Conservation (phyloP, 2,329 filamentous ascomycete genomes). For the Botrytis deweyae region DNA sequence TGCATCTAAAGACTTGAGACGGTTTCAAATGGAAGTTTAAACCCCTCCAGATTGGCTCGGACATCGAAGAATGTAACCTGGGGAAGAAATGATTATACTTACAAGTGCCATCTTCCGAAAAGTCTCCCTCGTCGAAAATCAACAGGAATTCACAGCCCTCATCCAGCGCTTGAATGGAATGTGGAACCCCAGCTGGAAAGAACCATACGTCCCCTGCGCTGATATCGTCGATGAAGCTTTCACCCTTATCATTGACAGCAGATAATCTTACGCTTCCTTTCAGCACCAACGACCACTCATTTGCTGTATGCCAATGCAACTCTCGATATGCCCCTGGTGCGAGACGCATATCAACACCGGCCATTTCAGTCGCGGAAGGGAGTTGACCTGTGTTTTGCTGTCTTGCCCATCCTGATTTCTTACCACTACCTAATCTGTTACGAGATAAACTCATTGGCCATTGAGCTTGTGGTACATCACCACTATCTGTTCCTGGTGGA, state of each 20-base stretch:
- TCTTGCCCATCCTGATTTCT: constrained; percentile 52
- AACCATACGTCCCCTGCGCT: constrained; percentile 55
- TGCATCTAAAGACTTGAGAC: not conserved
- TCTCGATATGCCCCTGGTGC: constrained; percentile 59
- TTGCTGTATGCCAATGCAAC: constrained; percentile 61
- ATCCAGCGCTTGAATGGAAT: constrained; percentile 55
- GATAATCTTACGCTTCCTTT: constrained; percentile 53
- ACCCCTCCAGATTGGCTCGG: not conserved
- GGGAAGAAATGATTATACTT: not conserved
- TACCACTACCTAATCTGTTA: constrained; percentile 44
- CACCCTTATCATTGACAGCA: constrained; percentile 52
- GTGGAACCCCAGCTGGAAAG: constrained; percentile 51
- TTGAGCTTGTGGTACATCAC: constrained; percentile 48
- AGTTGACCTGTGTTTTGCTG: constrained; percentile 55
- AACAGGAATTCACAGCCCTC: constrained; percentile 58
- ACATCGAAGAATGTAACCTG: not conserved
- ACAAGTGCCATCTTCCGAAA: constrained; percentile 58
- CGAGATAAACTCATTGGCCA: constrained; percentile 56
- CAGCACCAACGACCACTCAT: constrained; percentile 53
- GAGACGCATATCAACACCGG: constrained; percentile 59
- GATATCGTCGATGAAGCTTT: constrained; percentile 49
- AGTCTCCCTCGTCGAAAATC: constrained; percentile 58
- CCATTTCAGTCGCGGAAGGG: constrained; percentile 50
- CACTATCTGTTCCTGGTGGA: constrained; percentile 53
- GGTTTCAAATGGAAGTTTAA: not conserved